phyloP scores from a whole-genome alignment of 2,329 filamentous ascomycete species.

The Verticillium albo-atrum region DNA sequence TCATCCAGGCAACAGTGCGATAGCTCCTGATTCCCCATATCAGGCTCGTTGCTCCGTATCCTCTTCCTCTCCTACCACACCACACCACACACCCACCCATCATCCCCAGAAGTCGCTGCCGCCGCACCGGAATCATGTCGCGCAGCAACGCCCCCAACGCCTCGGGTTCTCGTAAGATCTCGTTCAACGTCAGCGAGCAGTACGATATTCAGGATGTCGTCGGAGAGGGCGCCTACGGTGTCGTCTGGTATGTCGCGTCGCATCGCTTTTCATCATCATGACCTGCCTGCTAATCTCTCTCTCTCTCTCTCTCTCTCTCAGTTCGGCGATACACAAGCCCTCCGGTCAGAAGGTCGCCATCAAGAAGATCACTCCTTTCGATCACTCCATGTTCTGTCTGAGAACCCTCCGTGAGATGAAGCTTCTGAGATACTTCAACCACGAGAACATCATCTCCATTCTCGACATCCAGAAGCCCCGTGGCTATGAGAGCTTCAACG shows the following conservation, averaged over 20 bases:
- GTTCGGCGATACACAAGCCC: slow-evolving; percentile 96
- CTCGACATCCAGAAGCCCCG: slow-evolving; percentile 97
- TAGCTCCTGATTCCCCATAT: background rate
- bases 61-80: no score
- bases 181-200: slow-evolving; percentile 99
- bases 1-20: background rate
- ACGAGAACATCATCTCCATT: slow-evolving; percentile 99
- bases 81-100: slow-evolving; percentile 1
- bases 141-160: slow-evolving; percentile 53
- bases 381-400: slow-evolving; percentile 98
- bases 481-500: slow-evolving; percentile 92
- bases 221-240: slow-evolving; percentile 95
- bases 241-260: slow-evolving; percentile 76
- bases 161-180: slow-evolving; percentile 82
- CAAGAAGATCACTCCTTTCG: slow-evolving; percentile 99
- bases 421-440: slow-evolving; percentile 96
- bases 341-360: slow-evolving; percentile 98
- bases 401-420: slow-evolving; percentile 99
- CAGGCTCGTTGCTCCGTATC: background rate
- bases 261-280: background rate
- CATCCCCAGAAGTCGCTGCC: background rate
- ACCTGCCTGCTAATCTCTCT: slow-evolving; percentile 6
- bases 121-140: slow-evolving; percentile 42
- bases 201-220: slow-evolving; percentile 99
- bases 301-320: no score